Evolutionary conservation across 148 eudicot genomes (phyloP).

Genomic region (Vaccinium macrocarpon): DNA sequence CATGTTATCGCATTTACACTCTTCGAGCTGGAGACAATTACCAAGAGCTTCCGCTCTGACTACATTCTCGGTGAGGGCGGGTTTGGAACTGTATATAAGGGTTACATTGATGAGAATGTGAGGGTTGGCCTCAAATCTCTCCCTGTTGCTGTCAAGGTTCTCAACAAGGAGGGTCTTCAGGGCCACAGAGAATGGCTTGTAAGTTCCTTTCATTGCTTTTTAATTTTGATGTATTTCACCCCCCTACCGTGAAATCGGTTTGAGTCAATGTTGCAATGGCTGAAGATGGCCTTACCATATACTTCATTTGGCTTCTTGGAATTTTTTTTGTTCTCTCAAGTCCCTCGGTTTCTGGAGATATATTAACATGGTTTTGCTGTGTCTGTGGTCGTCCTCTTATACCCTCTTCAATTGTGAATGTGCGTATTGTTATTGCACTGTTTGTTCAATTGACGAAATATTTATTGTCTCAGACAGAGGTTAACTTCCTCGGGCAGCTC

Average conservation of each 20-base stretch:
- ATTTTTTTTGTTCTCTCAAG: background rate
- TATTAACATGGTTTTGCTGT: background rate
- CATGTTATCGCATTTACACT: constrained; percentile 85
- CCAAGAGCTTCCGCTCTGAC: constrained; percentile 92
- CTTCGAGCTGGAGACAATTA: constrained; percentile 86
- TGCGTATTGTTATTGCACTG: background rate
- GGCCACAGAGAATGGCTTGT: constrained; percentile 98
- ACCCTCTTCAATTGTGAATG: background rate
- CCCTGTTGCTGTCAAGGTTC: constrained; percentile 94
- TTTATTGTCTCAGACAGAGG: constrained; percentile 60
- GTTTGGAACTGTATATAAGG: constrained; percentile 91
- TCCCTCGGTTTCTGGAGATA: background rate
- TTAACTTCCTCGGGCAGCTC: constrained; percentile 91
- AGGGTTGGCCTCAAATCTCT: constrained; percentile 91
- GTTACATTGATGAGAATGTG: constrained; percentile 92
- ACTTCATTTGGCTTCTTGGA: background rate
- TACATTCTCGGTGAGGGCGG: constrained; percentile 94
- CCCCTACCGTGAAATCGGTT: background rate
- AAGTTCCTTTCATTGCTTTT: constrained; percentile 21
- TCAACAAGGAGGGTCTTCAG: constrained; percentile 92
- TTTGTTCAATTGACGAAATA: background rate
- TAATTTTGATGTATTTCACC: background rate
- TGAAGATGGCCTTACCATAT: background rate
- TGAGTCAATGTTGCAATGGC: background rate
- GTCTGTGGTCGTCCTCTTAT: background rate